These are phyloP conservation scores for Purpureocillium lavendulum DNA, from an alignment of 2,329 filamentous ascomycete genomes.

Conservation along the genomic window DNA sequence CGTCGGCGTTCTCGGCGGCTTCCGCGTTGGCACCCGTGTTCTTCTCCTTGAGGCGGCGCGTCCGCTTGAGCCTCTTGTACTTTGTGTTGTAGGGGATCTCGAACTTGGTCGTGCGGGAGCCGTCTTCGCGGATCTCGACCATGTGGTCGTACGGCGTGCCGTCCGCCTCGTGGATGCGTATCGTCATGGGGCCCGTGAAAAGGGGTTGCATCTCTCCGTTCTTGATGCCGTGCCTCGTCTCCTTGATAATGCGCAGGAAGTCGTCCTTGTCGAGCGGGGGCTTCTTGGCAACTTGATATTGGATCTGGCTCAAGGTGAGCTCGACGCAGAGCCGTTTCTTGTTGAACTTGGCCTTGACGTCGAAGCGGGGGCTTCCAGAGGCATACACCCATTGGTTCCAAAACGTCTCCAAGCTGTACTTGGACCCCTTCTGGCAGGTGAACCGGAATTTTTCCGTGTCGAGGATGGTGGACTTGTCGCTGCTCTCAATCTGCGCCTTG, in stretches of 20 bases:
- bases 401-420: slow-evolving; percentile 79
- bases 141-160: slow-evolving; percentile 98
- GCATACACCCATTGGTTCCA: slow-evolving; percentile 90
- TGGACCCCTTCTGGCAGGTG: slow-evolving; percentile 80
- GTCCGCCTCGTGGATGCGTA: slow-evolving; percentile 95
- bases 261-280: slow-evolving; percentile 57
- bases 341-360: slow-evolving; percentile 85
- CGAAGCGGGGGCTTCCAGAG: slow-evolving; percentile 81
- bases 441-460: slow-evolving; percentile 69
- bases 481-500: slow-evolving; percentile 63
- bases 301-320: slow-evolving; percentile 76
- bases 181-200: slow-evolving; percentile 95
- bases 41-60: slow-evolving; percentile 72
- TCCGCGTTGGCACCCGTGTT: slow-evolving; percentile 52
- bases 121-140: slow-evolving; percentile 83
- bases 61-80: slow-evolving; percentile 93
- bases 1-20: slow-evolving; percentile 56
- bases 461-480: slow-evolving; percentile 61
- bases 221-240: slow-evolving; percentile 62
- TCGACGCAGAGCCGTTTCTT: slow-evolving; percentile 96
- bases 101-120: slow-evolving; percentile 66
- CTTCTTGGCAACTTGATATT: slow-evolving; percentile 34
- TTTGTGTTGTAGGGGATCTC: slow-evolving; percentile 99
- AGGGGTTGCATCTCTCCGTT: slow-evolving; percentile 64
- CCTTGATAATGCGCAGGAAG: slow-evolving; percentile 80